A percentile compares a stretch with the other conserved stretches of the same genome.
These are phyloP conservation scores for Hanseniaspora thailandica DNA, from an alignment of 805 yeast genomes.

Conservation along the genomic window DNA sequence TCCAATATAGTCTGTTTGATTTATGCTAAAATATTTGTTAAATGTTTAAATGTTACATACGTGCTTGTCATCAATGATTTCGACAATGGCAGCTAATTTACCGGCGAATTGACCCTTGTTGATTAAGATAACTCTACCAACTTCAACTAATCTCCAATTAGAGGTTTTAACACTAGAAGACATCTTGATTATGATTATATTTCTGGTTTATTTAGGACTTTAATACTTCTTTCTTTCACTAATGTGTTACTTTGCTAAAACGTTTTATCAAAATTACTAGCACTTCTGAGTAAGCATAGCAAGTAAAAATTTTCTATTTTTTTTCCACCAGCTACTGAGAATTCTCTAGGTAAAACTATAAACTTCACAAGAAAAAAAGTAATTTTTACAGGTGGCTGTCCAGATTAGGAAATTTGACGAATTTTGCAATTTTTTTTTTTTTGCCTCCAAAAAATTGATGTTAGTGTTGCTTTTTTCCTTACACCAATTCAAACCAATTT, in stretches of 20 bases:
- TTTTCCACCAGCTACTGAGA: background rate
- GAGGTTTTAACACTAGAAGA: slow-evolving; percentile 83
- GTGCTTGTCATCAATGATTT: slow-evolving; percentile 98
- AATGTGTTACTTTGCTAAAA: too few relatives aligned
- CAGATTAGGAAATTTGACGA: background rate
- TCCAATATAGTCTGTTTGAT: background rate
- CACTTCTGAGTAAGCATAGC: too few relatives aligned
- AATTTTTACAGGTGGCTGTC: background rate
- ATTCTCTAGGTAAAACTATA: background rate
- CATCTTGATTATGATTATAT: slow-evolving; percentile 32
- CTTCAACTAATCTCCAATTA: slow-evolving; percentile 98
- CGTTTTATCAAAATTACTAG: too few relatives aligned
- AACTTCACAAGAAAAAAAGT: background rate
- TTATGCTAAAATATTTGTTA: background rate
- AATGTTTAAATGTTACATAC: slow-evolving; percentile 41
- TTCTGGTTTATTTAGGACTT: slow-evolving; percentile 4
- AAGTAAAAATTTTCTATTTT: background rate
- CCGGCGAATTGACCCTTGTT: slow-evolving; percentile 61
- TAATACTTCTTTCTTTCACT: background rate
- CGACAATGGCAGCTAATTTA: slow-evolving; percentile 93
- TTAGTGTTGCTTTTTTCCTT: too few relatives aligned
- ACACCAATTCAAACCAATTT: too few relatives aligned
- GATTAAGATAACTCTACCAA: slow-evolving; percentile 95
- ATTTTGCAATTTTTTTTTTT: background rate
- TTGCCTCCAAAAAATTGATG: background rate